Evolutionary conservation across 441 rosid genomes (phyloP), one percentile per base, ranked within the genome.

Genomic region (Populus trichocarpa): DNA sequence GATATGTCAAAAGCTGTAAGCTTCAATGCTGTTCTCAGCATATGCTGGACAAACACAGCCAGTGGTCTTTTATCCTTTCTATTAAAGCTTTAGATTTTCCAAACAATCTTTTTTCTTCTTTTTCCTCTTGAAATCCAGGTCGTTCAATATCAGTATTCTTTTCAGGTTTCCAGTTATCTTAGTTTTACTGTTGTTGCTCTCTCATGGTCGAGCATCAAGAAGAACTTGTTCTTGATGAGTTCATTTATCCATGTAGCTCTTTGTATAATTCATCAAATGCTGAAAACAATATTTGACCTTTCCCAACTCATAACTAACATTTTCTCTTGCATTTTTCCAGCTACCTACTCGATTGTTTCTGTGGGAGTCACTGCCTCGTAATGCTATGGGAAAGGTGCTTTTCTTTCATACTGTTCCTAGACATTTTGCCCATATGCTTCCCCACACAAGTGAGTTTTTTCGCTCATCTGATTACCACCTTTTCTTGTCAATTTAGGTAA

Each of bases 311-410:
- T 14, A 46, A 46, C 57, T 46, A 14, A 46, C 20, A 46, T 46
- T 46, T 46, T 70, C 20, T 79, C 20, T 40, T 8, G 13, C 61
- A 18, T 77, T 38, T 71, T 78, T 81, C 61, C 86, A 96, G 99
- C 89, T 92, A 64, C 99, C 99, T 75, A 93, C 96, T 38, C 88
- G 85, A 67, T 78, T 96, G 83, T 85, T 92, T 79, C 68, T 96
- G 79, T 93, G 98, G 99, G 95, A 96, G 38, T 87, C 91, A 10
- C 82, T 96, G 69, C 99, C 99, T 18, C 98, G 98, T 28, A 94
- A 96, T 79, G 98, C 99, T 26, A 96, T 96, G 99, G 98, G 99
- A 79, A 94, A 96, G 98, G 98, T 96, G 70, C 81, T 32, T 63
- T 69, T 18, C 81, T 67, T 53, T 38, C 14, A 42, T 14, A 18